Evolutionary conservation across 345 rosid genomes (phyloP).

Genomic region (Heritiera littoralis): DNA sequence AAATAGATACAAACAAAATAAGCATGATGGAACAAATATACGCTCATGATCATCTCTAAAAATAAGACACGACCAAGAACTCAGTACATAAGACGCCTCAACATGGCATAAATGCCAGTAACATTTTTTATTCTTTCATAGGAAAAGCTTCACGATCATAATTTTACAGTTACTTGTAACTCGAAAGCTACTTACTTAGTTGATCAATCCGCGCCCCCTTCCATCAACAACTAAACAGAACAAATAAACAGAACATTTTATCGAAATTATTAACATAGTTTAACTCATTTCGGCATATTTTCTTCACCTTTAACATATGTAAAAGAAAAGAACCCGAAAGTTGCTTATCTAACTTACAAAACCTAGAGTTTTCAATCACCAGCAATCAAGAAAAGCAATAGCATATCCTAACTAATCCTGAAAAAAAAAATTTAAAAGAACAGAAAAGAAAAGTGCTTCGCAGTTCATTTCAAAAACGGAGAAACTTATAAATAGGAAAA

Average conservation of each 20-base stretch:
- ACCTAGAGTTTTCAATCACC: not conserved
- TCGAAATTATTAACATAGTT: not conserved
- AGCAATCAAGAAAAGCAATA: not conserved
- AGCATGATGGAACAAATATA: not conserved
- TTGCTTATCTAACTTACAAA: not conserved
- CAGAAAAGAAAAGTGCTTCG: not conserved
- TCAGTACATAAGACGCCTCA: conserved; percentile 1
- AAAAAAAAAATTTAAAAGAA: no score
- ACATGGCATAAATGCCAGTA: not conserved
- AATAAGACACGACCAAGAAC: not conserved
- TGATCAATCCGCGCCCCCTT: not conserved
- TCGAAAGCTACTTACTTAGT: not conserved
- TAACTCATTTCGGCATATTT: not conserved
- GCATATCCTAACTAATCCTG: not conserved
- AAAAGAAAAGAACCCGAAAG: not conserved
- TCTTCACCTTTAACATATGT: not conserved
- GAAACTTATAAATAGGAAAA: not conserved
- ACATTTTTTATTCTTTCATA: not conserved
- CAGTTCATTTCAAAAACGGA: not conserved
- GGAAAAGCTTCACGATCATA: not conserved
- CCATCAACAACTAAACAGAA: not conserved
- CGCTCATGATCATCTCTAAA: not conserved
- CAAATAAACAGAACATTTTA: not conserved
- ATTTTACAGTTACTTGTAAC: not conserved
- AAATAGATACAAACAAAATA: not conserved